Conservation (phyloP, 1,284 basidiomycete species). For the Pseudozyma sp. region DNA sequence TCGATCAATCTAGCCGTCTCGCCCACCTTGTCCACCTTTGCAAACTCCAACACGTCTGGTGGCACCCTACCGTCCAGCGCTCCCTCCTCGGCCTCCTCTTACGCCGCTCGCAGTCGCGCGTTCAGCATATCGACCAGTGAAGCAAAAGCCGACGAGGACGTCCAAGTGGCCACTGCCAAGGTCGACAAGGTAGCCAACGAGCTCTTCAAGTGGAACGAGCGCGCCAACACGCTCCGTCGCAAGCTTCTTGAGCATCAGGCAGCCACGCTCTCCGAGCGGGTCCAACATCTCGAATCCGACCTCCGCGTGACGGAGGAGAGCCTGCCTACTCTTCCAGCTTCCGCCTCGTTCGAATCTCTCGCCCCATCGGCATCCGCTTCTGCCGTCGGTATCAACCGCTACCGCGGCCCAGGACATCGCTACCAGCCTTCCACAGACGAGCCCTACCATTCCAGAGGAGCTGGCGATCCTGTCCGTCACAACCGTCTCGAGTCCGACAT, state of each 20-base stretch:
- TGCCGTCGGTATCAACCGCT: slow-evolving; percentile 28
- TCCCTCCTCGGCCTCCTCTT: slow-evolving; percentile 17
- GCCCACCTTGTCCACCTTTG: slow-evolving; percentile 25
- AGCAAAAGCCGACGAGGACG: slow-evolving; percentile 54
- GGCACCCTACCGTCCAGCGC: slow-evolving; percentile 6
- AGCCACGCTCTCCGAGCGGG: slow-evolving; percentile 48
- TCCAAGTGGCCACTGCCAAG: slow-evolving; percentile 40
- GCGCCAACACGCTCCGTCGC: slow-evolving; percentile 39
- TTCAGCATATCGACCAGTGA: slow-evolving; percentile 47
- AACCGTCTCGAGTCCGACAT: slow-evolving; percentile 41
- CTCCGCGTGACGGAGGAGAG: slow-evolving; percentile 38
- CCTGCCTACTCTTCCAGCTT: slow-evolving; percentile 36
- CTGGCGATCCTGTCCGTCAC: slow-evolving; percentile 34
- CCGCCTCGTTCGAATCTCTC: slow-evolving; percentile 42
- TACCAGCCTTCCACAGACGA: slow-evolving; percentile 28
- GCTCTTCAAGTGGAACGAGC: slow-evolving; percentile 46
- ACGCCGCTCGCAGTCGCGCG: slow-evolving; percentile 24
- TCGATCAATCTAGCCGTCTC: slow-evolving; percentile 19
- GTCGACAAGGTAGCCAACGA: slow-evolving; percentile 54
- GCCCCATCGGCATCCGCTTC: slow-evolving; percentile 41
- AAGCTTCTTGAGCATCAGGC: slow-evolving; percentile 58
- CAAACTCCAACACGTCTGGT: neutral
- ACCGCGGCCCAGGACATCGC: slow-evolving; percentile 16
- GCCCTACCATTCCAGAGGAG: slow-evolving; percentile 28
- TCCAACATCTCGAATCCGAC: slow-evolving; percentile 47